A percentile compares a stretch with the other conserved stretches of the same genome.
These are phyloP conservation scores for Xylariaceae sp. DNA, from an alignment of 2,329 filamentous ascomycete species.

Conservation along the genomic window DNA sequence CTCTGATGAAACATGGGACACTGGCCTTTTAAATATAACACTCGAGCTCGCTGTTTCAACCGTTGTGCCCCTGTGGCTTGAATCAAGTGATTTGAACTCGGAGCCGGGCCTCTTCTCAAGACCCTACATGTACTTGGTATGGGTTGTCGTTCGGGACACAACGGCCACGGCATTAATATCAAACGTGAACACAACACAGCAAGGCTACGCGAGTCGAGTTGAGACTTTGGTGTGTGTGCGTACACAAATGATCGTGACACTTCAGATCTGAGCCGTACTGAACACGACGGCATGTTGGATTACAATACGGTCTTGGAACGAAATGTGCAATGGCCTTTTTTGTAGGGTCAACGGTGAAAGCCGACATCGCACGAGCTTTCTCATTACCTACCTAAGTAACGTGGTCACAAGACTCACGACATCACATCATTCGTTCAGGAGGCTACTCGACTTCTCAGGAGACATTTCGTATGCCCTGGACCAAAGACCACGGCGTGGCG, in stretches of 20 bases:
- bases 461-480: not conserved
- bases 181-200: not conserved
- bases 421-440: not conserved
- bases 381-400: not conserved
- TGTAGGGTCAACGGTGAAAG: not conserved
- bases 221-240: not conserved
- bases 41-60: not conserved
- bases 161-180: not conserved
- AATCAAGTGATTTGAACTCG: slow-evolving; percentile 8
- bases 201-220: not conserved
- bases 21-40: not conserved
- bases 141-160: not conserved
- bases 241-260: not conserved
- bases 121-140: not conserved
- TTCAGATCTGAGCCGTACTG: not conserved
- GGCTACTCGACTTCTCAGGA: not conserved
- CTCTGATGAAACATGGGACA: not conserved
- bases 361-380: not conserved
- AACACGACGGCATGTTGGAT: not conserved
- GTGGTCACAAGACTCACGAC: not conserved
- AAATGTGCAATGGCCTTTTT: not conserved
- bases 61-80: slow-evolving; percentile 5
- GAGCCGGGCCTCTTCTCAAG: not conserved
- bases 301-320: not conserved
- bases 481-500: not conserved